Percentiles rank a stretch among this genome's conserved stretches.
Evolutionary conservation across 768 basidiomycete genomes (phyloP).

Genomic region (Trametes punicea): DNA sequence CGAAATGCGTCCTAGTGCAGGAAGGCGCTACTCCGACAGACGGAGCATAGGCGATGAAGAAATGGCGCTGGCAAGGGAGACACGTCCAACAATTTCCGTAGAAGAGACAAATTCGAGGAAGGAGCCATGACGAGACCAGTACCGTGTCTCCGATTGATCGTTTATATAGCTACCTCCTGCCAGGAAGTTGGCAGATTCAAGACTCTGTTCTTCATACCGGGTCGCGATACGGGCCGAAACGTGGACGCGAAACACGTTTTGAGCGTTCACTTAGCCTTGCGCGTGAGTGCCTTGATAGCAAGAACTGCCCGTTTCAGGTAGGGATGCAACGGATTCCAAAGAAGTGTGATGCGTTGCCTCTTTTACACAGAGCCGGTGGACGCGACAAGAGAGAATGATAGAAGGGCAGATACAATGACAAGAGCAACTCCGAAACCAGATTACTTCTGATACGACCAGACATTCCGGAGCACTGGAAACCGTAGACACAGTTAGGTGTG

Average conservation of each 20-base stretch:
- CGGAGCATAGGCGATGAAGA: conserved; percentile 9
- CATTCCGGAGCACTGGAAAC: conserved; percentile 82
- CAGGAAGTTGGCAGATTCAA: no score
- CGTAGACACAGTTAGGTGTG: neutral
- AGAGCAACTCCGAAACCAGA: conserved; percentile 18
- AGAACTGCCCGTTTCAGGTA: no score
- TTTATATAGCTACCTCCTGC: neutral
- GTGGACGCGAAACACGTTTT: no score
- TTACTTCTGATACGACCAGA: conserved; percentile 96
- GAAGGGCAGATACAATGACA: conserved; percentile 22
- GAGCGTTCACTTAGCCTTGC: no score
- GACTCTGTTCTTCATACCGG: no score
- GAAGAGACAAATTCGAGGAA: neutral
- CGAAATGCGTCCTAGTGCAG: neutral
- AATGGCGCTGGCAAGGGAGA: neutral
- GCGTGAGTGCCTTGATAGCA: neutral
- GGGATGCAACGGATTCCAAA: no score
- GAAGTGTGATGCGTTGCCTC: conserved; percentile 1
- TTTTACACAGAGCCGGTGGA: conserved; percentile 6
- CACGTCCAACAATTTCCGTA: neutral
- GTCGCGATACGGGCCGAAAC: no score
- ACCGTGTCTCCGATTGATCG: neutral
- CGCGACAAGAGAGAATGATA: conserved; percentile 13
- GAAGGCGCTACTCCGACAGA: conserved; percentile 8
- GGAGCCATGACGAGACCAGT: conserved; percentile 1